Evolutionary conservation across 2,329 filamentous ascomycete genomes (phyloP).

Genomic region (Phialocephala subalpina): DNA sequence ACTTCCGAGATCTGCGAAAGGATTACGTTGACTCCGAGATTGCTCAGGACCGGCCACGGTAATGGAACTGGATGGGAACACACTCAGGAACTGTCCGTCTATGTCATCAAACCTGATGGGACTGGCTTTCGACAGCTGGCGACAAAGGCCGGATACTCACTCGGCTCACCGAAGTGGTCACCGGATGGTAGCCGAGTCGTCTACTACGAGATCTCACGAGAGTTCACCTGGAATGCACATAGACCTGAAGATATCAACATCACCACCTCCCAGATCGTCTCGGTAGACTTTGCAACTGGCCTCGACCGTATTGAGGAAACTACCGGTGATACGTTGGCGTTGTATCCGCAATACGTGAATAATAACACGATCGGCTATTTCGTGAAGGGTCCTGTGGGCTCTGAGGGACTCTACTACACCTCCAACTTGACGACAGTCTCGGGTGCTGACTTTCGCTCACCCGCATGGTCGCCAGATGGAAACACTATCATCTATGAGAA

Average conservation of each 20-base stretch:
- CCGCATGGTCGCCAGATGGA: slow-evolving; percentile 36
- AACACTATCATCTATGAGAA: slow-evolving; percentile 38
- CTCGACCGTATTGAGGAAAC: slow-evolving; percentile 41
- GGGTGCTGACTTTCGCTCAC: slow-evolving; percentile 26
- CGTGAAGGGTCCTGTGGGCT: slow-evolving; percentile 22
- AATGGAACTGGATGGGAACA: slow-evolving; percentile 51
- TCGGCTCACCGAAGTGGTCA: slow-evolving; percentile 50
- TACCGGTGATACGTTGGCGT: slow-evolving; percentile 29
- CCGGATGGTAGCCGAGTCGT: slow-evolving; percentile 47
- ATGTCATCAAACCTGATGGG: slow-evolving; percentile 48
- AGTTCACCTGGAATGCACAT: slow-evolving; percentile 50
- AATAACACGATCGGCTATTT: slow-evolving; percentile 29
- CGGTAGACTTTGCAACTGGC: slow-evolving; percentile 51
- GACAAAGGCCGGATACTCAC: slow-evolving; percentile 45
- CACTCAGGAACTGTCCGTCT: slow-evolving; percentile 50
- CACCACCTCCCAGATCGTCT: slow-evolving; percentile 44
- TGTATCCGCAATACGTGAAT: slow-evolving; percentile 29
- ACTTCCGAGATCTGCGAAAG: not conserved
- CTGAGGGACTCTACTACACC: slow-evolving; percentile 34
- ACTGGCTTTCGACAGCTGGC: slow-evolving; percentile 47
- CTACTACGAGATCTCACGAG: slow-evolving; percentile 50
- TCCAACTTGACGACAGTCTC: slow-evolving; percentile 20
- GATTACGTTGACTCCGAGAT: not conserved
- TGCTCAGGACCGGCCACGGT: slow-evolving; percentile 48
- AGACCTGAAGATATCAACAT: slow-evolving; percentile 36